phyloP scores from a whole-genome alignment of 768 basidiomycete genomes.

The Leccinum subtestaceum region DNA sequence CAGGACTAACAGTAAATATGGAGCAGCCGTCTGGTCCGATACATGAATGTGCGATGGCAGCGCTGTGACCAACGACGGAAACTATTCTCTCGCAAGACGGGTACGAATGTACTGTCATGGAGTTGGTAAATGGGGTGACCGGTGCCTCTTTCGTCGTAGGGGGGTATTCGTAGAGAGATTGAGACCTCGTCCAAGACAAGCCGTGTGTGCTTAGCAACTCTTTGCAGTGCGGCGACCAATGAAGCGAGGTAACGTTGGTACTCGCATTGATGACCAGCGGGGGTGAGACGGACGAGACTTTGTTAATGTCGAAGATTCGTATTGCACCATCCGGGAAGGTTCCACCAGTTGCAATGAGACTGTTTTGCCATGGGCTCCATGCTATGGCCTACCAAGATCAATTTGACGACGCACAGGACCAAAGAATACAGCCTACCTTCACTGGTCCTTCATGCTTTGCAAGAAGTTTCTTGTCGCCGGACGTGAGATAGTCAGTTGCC shows the following conservation, averaged over 20 bases:
- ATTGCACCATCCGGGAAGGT: constrained; percentile 59
- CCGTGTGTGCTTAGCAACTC: constrained; percentile 84
- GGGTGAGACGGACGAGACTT: constrained; percentile 42
- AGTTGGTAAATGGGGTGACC: constrained; percentile 35
- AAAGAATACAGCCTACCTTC: constrained; percentile 32
- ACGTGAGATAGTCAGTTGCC: constrained; percentile 31
- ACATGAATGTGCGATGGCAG: constrained; percentile 57
- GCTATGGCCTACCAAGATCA: constrained; percentile 52
- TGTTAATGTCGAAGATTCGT: constrained; percentile 48
- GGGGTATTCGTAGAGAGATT: constrained; percentile 17
- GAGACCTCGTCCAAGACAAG: constrained; percentile 28
- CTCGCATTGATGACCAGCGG: constrained; percentile 44
- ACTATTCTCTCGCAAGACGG: constrained; percentile 51
- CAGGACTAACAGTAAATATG: constrained; percentile 61
- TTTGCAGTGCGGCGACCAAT: constrained; percentile 76
- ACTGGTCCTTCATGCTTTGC: constrained; percentile 44
- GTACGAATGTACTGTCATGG: constrained; percentile 51
- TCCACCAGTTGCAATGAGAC: constrained; percentile 65
- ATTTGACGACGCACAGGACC: not conserved
- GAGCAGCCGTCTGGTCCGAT: constrained; percentile 60
- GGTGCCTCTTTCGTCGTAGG: constrained; percentile 23
- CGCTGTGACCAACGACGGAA: constrained; percentile 54
- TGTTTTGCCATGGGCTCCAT: constrained; percentile 74
- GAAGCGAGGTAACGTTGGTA: constrained; percentile 58
- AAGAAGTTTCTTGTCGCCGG: constrained; percentile 35